phyloP scores from a whole-genome alignment of 768 basidiomycete genomes.

The Mrakia hoshinonis region DNA sequence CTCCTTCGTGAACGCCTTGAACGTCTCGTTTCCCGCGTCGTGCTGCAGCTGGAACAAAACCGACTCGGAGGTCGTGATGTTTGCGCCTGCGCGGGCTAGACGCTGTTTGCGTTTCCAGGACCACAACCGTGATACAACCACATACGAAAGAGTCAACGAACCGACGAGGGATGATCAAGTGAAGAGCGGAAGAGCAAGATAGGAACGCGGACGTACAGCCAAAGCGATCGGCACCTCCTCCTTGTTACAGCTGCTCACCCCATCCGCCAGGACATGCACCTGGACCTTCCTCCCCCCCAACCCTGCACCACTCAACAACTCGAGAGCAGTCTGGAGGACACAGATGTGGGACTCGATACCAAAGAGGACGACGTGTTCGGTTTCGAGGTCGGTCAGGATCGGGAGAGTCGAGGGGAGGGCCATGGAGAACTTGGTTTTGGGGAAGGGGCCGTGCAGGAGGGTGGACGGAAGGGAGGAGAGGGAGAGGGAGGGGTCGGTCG shows the following conservation, averaged over 20 bases:
- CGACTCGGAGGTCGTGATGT: constrained; percentile 73
- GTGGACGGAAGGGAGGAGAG: constrained; percentile 39
- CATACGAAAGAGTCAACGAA: constrained; percentile 33
- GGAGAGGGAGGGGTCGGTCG: constrained; percentile 54
- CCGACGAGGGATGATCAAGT: background rate
- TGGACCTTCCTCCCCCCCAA: constrained; percentile 34
- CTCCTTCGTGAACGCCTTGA: constrained; percentile 61
- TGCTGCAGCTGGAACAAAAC: constrained; percentile 63
- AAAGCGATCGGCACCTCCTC: constrained; percentile 72
- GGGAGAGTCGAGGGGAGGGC: constrained; percentile 56
- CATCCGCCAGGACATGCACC: constrained; percentile 72
- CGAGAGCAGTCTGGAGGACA: constrained; percentile 71
- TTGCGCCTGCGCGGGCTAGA: constrained; percentile 50
- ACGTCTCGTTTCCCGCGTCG: constrained; percentile 56
- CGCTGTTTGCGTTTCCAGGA: no score
- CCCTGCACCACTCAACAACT: constrained; percentile 46
- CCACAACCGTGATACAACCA: no score
- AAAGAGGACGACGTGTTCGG: constrained; percentile 62
- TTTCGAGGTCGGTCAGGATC: constrained; percentile 47
- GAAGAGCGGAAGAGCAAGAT: no score
- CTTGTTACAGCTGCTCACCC: constrained; percentile 68
- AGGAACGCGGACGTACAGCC: constrained; percentile 40
- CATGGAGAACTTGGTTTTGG: constrained; percentile 82
- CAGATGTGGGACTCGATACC: constrained; percentile 92
- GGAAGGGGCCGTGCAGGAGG: constrained; percentile 42